phyloP scores from a whole-genome alignment of 31 red algal genomes.

The Endocladia muricata region DNA sequence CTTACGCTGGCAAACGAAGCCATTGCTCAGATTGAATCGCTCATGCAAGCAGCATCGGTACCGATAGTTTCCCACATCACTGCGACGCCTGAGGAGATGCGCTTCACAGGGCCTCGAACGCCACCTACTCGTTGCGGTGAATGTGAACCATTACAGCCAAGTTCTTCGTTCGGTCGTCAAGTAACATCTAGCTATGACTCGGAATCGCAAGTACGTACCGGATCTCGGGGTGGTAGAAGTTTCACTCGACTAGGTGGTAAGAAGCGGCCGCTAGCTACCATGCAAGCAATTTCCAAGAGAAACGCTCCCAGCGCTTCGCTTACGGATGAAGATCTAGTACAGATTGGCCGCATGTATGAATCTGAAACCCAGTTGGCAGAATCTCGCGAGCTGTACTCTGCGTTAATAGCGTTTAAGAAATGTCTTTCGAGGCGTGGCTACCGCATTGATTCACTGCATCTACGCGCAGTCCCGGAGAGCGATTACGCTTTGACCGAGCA shows the following conservation, averaged over 20 bases:
- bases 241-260: too few relatives aligned
- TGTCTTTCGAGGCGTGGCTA: conserved; percentile 10
- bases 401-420: conserved; percentile 22
- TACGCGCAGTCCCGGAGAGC: neutral
- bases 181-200: too few relatives aligned
- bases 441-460: conserved; percentile 30
- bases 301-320: conserved; percentile 45
- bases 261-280: conserved; percentile 15
- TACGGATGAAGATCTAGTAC: conserved; percentile 27
- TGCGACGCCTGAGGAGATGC: too few relatives aligned
- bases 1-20: too few relatives aligned
- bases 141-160: too few relatives aligned
- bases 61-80: too few relatives aligned
- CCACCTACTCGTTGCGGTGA: neutral
- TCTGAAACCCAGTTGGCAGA: conserved; percentile 24
- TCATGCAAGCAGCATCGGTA: too few relatives aligned
- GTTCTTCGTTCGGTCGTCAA: too few relatives aligned
- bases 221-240: too few relatives aligned
- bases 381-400: conserved; percentile 13
- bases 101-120: too few relatives aligned
- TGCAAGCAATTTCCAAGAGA: conserved; percentile 15
- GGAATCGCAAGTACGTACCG: too few relatives aligned
- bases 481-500: neutral
- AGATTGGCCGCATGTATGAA: conserved; percentile 47
- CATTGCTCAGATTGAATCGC: too few relatives aligned